Base-by-base conservation (phyloP, 805 yeast species). In the Lipomyces spencermartinsiae region DNA sequence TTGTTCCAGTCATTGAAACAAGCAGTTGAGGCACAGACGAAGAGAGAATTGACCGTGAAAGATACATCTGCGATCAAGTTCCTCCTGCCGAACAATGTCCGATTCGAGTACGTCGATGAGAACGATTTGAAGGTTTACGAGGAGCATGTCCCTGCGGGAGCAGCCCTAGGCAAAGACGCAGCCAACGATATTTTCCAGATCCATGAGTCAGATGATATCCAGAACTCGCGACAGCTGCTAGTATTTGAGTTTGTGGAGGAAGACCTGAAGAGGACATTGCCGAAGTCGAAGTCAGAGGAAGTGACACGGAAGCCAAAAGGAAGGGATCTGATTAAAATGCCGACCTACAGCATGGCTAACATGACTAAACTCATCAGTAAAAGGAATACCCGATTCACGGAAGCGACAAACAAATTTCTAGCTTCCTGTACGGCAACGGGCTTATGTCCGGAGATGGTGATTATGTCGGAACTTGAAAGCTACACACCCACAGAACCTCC, bases 1-100 rank as follows among this genome's bases (percentile, higher is more conserved):
- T 85, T 89, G 10, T 85, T 85, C 74, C 85, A 85, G 1, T 78
- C 85, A 0, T 75, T 89, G 31, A 84, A 81, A 64, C 80, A 81
- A 16, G 85, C 90, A 0, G 85, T 86, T 8, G 86, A 85, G 65
- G 81, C 80, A 58, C 82, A 83, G 1, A 76, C 87, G 2, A 79
- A 79, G n/a, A 74, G 87, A 31, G 63, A 58, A 31, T 57, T 69
- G 2, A 35, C 63, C 8, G 12, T 63, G 31, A 49, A 46, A 51
- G 72, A 68, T 31, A 59, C 61, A 2, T 68, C 71, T 3, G 68
- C 66, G 37, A 63, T 70, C n/a, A 58, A 59, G 39, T 60, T 39
- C 31, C 31, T 59, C 19, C 34, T 70, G 19, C 70, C 72, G 8
- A 58, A 55, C 3, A 43, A 61, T 4, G 49, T 65, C 14, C 54